These are phyloP conservation scores for Penicillium sp. DNA, from an alignment of 2,329 filamentous ascomycete species.

Conservation along the genomic window DNA sequence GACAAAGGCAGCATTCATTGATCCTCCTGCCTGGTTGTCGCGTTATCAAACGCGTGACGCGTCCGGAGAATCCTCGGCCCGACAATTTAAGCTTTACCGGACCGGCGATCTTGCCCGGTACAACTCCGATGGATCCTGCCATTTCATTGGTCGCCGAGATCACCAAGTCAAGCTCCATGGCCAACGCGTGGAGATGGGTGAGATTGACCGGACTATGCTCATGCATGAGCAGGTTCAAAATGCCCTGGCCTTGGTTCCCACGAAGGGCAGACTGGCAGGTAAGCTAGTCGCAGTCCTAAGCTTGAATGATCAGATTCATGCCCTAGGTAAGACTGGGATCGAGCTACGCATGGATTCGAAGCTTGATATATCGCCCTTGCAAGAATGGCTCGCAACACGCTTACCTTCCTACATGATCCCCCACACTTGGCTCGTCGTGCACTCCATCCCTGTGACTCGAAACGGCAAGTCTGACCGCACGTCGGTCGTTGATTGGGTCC, in stretches of 20 bases:
- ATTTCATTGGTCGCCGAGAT: constrained; percentile 1
- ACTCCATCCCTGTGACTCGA: no score
- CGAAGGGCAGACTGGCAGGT: not conserved
- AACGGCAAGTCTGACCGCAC: no score
- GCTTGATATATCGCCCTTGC: no score
- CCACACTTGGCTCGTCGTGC: no score
- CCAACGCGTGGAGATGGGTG: constrained; percentile 4
- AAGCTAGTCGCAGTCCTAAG: no score
- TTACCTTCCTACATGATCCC: no score
- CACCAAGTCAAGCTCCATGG: constrained; percentile 4
- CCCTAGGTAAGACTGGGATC: no score
- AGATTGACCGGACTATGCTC: constrained; percentile 1
- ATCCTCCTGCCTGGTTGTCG: not conserved
- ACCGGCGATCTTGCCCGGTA: not conserved
- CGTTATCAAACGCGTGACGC: not conserved
- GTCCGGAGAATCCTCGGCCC: not conserved
- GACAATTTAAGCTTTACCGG: not conserved
- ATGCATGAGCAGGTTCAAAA: no score
- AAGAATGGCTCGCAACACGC: no score
- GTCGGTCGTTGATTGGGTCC: no score
- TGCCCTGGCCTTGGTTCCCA: not conserved
- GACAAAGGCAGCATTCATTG: not conserved
- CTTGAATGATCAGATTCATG: no score
- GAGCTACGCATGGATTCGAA: no score
- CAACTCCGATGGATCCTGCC: not conserved